Conservation (phyloP, 768 basidiomycete species). For the Suillus weaverae region DNA sequence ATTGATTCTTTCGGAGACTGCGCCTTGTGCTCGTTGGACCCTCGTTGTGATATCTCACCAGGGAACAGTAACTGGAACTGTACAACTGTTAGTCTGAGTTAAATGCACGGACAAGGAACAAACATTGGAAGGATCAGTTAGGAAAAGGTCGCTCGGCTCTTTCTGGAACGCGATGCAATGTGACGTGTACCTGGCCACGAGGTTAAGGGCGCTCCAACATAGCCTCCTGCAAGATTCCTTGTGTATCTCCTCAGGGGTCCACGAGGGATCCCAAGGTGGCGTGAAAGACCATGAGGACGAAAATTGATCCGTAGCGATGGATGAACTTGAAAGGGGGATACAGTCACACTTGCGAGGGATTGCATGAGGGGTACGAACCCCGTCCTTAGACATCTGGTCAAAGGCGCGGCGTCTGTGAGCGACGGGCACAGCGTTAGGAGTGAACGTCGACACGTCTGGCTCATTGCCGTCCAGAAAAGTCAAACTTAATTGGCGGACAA, state of each 20-base stretch:
- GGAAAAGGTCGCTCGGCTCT: conserved; percentile 53
- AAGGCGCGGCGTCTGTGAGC: conserved; percentile 36
- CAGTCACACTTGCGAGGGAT: conserved; percentile 47
- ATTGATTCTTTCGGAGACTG: conserved; percentile 73
- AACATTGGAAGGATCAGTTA: conserved; percentile 70
- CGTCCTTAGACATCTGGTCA: conserved; percentile 28
- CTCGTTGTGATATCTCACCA: conserved; percentile 63
- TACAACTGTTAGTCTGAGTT: conserved; percentile 2
- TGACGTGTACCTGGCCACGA: conserved; percentile 67
- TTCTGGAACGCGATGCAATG: conserved; percentile 67
- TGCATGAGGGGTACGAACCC: conserved; percentile 27
- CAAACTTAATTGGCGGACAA: conserved; percentile 57
- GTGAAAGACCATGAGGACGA: conserved; percentile 47
- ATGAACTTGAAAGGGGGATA: conserved; percentile 38
- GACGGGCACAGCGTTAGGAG: conserved; percentile 50
- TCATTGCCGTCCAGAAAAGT: conserved; percentile 59
- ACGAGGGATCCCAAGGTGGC: conserved; percentile 61
- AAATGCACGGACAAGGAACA: conserved; percentile 25
- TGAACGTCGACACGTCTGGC: conserved; percentile 50
- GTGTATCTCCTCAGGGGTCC: conserved; percentile 54
- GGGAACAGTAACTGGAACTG: conserved; percentile 62
- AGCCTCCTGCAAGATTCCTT: conserved; percentile 75
- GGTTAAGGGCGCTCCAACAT: conserved; percentile 72
- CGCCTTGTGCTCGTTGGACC: conserved; percentile 40
- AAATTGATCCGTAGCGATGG: conserved; percentile 34